These are phyloP conservation scores for Lachnellula hyalina DNA, from an alignment of 2,329 filamentous ascomycete species.

Conservation along the genomic window DNA sequence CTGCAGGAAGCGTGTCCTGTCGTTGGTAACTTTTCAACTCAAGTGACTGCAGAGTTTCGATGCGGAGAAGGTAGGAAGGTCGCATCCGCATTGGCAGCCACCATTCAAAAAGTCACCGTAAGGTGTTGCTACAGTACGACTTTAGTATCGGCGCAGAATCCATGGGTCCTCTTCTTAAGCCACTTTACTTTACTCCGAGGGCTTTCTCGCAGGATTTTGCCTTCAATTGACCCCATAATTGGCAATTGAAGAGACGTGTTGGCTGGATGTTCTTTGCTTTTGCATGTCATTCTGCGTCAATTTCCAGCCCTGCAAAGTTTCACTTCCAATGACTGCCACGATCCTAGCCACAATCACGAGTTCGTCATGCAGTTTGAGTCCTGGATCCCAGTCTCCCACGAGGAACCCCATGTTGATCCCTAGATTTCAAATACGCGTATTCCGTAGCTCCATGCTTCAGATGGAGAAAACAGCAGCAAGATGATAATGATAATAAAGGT, in stretches of 20 bases:
- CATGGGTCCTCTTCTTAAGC: not conserved
- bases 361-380: constrained; percentile 12
- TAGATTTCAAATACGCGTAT: too few species aligned
- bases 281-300: constrained; percentile 11
- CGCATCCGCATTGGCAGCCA: not conserved
- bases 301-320: constrained; percentile 18
- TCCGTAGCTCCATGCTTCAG: too few species aligned
- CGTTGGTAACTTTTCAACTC: constrained; percentile 13
- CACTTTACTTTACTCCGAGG: not conserved
- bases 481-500: too few species aligned
- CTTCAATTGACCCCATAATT: not conserved
- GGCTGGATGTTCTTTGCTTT: constrained; percentile 3
- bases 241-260: constrained; percentile 2
- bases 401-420: constrained; percentile 9
- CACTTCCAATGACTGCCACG: constrained; percentile 15
- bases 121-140: not conserved
- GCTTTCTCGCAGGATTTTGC: constrained; percentile 4
- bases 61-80: too few species aligned
- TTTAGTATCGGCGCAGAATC: not conserved
- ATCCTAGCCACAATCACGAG: constrained; percentile 10
- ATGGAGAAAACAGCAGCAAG: too few species aligned
- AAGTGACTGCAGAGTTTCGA: too few species aligned
- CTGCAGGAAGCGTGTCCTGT: constrained; percentile 9
- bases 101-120: not conserved
- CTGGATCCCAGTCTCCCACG: constrained; percentile 22